Evolutionary conservation across 2,329 filamentous ascomycete genomes (phyloP).

Genomic region (Gaeumannomyces sp.): DNA sequence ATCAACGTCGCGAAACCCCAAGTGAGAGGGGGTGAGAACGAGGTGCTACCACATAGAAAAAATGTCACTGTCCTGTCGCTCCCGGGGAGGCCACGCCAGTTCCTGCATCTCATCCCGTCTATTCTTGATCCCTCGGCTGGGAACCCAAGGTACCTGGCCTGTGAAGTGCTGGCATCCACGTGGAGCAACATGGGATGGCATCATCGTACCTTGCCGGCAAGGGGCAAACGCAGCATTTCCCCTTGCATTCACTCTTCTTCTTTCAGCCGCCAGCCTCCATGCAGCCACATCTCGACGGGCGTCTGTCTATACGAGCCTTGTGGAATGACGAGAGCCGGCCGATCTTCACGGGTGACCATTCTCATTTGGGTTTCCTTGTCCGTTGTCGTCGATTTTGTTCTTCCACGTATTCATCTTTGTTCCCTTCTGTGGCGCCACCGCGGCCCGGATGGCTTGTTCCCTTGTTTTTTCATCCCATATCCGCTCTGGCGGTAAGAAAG

Average conservation of each 20-base stretch:
- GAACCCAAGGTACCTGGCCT: background rate
- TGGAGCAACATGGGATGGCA: background rate
- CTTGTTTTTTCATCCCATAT: background rate
- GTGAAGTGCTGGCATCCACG: background rate
- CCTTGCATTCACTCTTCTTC: background rate
- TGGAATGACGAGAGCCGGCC: background rate
- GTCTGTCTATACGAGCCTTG: background rate
- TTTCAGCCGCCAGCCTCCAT: background rate
- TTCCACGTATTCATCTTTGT: background rate
- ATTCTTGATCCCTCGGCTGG: background rate
- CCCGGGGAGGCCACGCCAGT: background rate
- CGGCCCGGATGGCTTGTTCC: background rate
- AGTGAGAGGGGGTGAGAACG: background rate
- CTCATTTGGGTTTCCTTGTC: background rate
- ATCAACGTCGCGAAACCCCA: background rate
- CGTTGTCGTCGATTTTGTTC: background rate
- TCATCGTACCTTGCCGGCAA: background rate
- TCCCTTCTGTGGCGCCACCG: background rate
- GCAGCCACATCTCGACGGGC: background rate
- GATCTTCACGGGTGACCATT: background rate
- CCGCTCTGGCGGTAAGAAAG: background rate
- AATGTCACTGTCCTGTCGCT: background rate
- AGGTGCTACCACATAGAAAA: background rate
- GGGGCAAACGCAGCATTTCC: no score
- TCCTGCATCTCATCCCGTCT: background rate